phyloP scores from a whole-genome alignment of 2,329 filamentous ascomycete species.

The Xenosphaeropsis pyriputrescens region DNA sequence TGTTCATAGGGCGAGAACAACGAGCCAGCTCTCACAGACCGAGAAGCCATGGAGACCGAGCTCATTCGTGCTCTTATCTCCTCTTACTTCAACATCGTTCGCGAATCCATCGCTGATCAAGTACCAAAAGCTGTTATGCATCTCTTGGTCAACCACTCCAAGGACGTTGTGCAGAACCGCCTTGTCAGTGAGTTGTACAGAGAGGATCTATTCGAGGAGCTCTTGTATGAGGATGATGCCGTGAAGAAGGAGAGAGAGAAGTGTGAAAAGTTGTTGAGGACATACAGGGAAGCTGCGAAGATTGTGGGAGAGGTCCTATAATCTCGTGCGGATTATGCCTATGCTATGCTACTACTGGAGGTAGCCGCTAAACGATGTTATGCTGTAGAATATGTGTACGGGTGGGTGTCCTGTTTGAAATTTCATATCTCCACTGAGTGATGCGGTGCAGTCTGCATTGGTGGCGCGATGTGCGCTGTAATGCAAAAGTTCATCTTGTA shows the following conservation, averaged over 20 bases:
- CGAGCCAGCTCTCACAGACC: conserved; percentile 83
- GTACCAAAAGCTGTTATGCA: conserved; percentile 99
- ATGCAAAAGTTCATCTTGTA: no score
- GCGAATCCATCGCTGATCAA: conserved; percentile 96
- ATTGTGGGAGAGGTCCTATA: conserved; percentile 94
- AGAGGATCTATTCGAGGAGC: conserved; percentile 77
- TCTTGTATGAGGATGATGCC: conserved; percentile 92
- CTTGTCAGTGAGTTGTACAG: conserved; percentile 93
- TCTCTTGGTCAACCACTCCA: conserved; percentile 93
- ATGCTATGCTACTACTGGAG: no score
- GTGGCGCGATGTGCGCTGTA: no score
- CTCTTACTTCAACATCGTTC: conserved; percentile 98
- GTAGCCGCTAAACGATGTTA: no score
- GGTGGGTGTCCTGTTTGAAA: no score
- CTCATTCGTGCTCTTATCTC: conserved; percentile 92
- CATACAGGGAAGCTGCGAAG: conserved; percentile 94
- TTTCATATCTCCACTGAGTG: no score
- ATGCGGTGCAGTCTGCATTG: no score
- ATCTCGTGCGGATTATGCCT: conserved; percentile 3
- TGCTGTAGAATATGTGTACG: no score
- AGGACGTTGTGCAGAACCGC: conserved; percentile 94
- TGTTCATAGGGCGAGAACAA: conserved; percentile 36
- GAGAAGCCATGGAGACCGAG: conserved; percentile 94
- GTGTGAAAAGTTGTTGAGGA: conserved; percentile 89
- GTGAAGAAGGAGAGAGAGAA: conserved; percentile 98